These are phyloP conservation scores for Pleurotus cornucopiae DNA, from an alignment of 768 basidiomycete species.

Conservation along the genomic window DNA sequence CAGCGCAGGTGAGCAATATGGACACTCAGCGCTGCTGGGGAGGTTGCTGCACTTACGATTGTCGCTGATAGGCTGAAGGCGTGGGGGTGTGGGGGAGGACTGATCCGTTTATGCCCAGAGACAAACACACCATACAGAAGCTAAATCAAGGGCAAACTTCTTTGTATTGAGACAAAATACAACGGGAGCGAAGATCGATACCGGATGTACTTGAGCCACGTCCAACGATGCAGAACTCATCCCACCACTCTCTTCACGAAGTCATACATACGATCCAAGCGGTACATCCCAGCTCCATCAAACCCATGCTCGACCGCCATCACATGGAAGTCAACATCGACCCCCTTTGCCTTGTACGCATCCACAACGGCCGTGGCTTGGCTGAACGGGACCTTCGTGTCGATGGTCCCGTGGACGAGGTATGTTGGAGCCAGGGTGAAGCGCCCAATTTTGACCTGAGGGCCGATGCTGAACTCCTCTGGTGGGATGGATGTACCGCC, in stretches of 20 bases:
- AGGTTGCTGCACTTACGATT: too few relatives aligned
- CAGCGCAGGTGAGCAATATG: too few relatives aligned
- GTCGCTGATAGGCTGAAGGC: too few relatives aligned
- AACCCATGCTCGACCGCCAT: slow-evolving; percentile 29
- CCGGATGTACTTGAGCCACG: too few relatives aligned
- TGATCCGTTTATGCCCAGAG: too few relatives aligned
- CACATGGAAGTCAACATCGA: slow-evolving; percentile 26
- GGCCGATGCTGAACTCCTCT: slow-evolving; percentile 24
- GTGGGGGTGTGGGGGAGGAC: too few relatives aligned
- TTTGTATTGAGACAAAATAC: too few relatives aligned
- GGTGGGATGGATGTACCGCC: slow-evolving; percentile 27
- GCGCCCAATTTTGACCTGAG: slow-evolving; percentile 19
- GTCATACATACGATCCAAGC: slow-evolving; percentile 31
- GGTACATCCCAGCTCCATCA: slow-evolving; percentile 23
- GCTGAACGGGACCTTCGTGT: slow-evolving; percentile 27
- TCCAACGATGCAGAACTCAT: neutral
- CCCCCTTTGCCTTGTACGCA: slow-evolving; percentile 20
- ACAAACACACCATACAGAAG: too few relatives aligned
- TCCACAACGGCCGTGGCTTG: slow-evolving; percentile 30
- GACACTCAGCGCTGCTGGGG: too few relatives aligned
- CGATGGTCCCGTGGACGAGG: slow-evolving; percentile 30
- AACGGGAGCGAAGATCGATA: too few relatives aligned
- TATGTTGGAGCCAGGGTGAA: slow-evolving; percentile 26
- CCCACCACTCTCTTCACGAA: slow-evolving; percentile 21
- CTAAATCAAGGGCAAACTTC: too few relatives aligned